Conservation (phyloP, 208 protist species). For the Crithidia expoeki region DNA sequence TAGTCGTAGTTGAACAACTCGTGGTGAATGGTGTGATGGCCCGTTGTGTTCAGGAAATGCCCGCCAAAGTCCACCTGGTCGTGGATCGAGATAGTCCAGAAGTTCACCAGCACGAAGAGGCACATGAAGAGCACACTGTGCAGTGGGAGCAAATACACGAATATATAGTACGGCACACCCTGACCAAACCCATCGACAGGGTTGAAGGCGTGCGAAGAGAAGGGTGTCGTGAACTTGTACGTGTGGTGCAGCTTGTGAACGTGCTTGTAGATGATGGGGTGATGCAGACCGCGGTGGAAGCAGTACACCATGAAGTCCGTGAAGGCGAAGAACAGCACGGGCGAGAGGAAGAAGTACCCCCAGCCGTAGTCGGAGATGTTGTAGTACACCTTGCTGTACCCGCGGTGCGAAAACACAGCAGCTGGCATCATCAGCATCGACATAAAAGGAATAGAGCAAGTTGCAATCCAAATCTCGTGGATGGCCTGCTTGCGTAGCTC, state of each 20-base stretch:
- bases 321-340: conserved; percentile 87
- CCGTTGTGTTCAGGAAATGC: conserved; percentile 78
- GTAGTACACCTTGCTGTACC: conserved; percentile 83
- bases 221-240: conserved; percentile 88
- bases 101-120: conserved; percentile 92
- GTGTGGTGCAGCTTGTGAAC: conserved; percentile 94
- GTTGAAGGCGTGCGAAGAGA: conserved; percentile 94
- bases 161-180: conserved; percentile 94
- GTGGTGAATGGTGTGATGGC: conserved; percentile 95
- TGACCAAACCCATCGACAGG: conserved; percentile 93
- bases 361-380: conserved; percentile 81
- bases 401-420: conserved; percentile 67
- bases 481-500: conserved; percentile 57
- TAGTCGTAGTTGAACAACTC: conserved; percentile 94
- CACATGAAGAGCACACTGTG: conserved; percentile 86
- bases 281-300: conserved; percentile 94
- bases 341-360: conserved; percentile 67
- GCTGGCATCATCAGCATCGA: conserved; percentile 77
- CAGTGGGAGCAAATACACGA: conserved; percentile 88
- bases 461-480: conserved; percentile 81
- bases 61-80: conserved; percentile 90
- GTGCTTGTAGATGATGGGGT: conserved; percentile 88
- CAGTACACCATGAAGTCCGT: conserved; percentile 95
- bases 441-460: conserved; percentile 83
- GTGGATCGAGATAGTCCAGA: conserved; percentile 96